Evolutionary conservation across 148 eudicot species (phyloP).

Genomic region (Chenopodium formosanum): DNA sequence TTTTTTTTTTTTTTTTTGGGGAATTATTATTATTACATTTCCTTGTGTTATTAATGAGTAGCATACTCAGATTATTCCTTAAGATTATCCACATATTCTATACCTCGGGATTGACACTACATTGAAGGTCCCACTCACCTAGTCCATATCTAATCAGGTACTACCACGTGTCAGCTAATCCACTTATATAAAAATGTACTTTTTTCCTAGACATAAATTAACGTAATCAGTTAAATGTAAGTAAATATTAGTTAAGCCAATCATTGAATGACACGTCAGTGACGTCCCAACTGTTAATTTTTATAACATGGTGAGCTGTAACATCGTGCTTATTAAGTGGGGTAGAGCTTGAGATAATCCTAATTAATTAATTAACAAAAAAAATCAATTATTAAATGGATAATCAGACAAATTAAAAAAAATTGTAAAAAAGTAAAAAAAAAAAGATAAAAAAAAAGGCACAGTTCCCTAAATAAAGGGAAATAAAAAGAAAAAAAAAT

Average conservation of each 20-base stretch:
- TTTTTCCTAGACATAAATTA: background rate
- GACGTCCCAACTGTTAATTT: constrained; percentile 8
- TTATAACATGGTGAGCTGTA: constrained; percentile 3
- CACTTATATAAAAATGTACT: background rate
- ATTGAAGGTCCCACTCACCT: background rate
- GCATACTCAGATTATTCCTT: background rate
- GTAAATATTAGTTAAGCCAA: background rate
- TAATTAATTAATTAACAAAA: background rate
- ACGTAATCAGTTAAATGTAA: background rate
- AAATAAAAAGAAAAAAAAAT: background rate
- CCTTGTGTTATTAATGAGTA: no score
- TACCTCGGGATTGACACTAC: constrained; percentile 22
- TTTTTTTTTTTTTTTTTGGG: no score
- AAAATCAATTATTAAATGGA: constrained; percentile 10
- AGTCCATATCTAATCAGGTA: background rate
- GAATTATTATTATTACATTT: no score
- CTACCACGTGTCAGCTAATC: constrained; percentile 10
- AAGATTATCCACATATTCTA: background rate
- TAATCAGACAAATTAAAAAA: constrained; percentile 4
- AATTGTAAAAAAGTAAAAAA: no score
- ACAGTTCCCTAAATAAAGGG: background rate
- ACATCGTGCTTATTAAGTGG: constrained; percentile 19
- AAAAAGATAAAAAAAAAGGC: background rate
- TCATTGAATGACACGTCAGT: constrained; percentile 6
- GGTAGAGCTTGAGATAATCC: constrained; percentile 16